Conservation (phyloP, 305 asterid genomes). For the Fraxinus baroniana region DNA sequence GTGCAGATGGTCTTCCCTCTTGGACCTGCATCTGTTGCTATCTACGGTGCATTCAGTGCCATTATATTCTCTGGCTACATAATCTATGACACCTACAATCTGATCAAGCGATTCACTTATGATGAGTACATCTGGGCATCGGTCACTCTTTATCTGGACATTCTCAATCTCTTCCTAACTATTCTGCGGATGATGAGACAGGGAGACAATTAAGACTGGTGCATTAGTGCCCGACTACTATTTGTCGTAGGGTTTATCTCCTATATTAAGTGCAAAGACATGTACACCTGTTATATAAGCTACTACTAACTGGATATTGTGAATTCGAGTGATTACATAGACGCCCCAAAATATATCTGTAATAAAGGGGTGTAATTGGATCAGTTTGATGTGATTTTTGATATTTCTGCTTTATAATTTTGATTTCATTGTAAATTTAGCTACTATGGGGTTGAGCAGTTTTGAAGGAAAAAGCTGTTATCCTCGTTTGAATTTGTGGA, state of each 20-base stretch:
- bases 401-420: not conserved
- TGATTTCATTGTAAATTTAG: not conserved
- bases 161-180: constrained; percentile 89
- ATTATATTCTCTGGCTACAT: constrained; percentile 89
- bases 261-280: not conserved
- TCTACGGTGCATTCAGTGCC: constrained; percentile 72
- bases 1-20: constrained; percentile 84
- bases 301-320: not conserved
- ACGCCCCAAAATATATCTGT: not conserved
- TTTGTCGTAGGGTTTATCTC: not conserved
- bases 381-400: not conserved
- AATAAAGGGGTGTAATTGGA: not conserved
- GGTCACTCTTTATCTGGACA: constrained; percentile 81
- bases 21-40: constrained; percentile 61
- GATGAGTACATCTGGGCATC: constrained; percentile 97
- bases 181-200: constrained; percentile 84
- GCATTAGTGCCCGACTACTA: not conserved
- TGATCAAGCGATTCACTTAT: constrained; percentile 90
- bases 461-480: not conserved
- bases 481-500: not conserved
- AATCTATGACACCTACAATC: constrained; percentile 78
- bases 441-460: not conserved
- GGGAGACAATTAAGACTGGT: constrained; percentile 55
- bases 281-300: not conserved
- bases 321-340: not conserved